Evolutionary conservation across 2,329 filamentous ascomycete species (phyloP), one percentile per base, ranked within the genome.

Genomic region (Cladosporium sp.): DNA sequence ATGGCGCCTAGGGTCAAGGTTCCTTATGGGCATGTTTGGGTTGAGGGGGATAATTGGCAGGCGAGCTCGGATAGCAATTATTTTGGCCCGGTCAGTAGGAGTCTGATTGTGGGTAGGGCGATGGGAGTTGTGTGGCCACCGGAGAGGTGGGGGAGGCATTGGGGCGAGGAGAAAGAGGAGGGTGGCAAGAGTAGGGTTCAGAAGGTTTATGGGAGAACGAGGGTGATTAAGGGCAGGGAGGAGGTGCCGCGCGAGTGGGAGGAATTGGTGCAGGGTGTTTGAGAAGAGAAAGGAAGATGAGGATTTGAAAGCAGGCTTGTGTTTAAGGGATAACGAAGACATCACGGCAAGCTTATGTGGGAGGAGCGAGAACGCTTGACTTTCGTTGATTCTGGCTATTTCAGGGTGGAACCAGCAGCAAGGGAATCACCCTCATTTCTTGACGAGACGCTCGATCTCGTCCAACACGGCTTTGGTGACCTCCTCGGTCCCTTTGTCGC

Each of bases 11-110:
- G 64, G 59, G 71, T 89, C 2, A 30, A 36, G 62, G 84, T 99
- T 20, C 93, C 92, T 5, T 82, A 82, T 62, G 91, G 91, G 17
- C 92, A 97, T 76, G 82, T 97, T 28, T 99, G 94, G 94, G 85
- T 99, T 1, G 93, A 97, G 72, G 94, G 94, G 1, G 94, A 99
- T 71, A 91, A 88, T 67, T 83, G 84, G 66, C 81, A 83, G 52
- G 83, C 84, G 67, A 90, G 85, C 58, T 73, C 87, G 60, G 94
- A 99, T 76, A 96, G 92, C 74, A 96, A 96, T 74, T 85, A 85
- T 12, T 97, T 95, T 73, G 94, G 94, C 1, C 91, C 94, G 5
- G 72, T 81, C 43, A 69, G 72, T 61, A 84, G 84, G 63, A 84
- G 83, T 57, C 72, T 97, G 63, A 83, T 97, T 37, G 85, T 86